A percentile compares a stretch with the other conserved stretches of the same genome.
These are phyloP conservation scores for Wickerhamomyces rabaulensis DNA, from an alignment of 805 yeast genomes.

Conservation along the genomic window DNA sequence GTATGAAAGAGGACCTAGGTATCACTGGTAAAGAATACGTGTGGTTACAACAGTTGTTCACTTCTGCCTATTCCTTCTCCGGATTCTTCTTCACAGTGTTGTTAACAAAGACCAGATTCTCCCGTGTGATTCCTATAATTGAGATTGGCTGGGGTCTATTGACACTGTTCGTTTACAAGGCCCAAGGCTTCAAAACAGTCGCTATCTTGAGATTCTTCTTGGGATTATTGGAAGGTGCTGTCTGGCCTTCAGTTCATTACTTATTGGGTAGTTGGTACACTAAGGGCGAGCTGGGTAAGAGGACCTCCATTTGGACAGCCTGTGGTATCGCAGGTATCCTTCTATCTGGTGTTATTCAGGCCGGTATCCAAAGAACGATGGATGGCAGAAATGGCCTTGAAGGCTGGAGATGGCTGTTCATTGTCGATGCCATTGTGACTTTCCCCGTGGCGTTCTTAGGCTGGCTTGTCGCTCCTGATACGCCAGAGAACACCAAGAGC, in stretches of 20 bases:
- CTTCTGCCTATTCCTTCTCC: slow-evolving; percentile 7
- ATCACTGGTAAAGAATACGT: slow-evolving; percentile 39
- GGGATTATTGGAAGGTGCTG: slow-evolving; percentile 57
- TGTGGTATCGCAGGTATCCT: slow-evolving; percentile 6
- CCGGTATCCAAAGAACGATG: slow-evolving; percentile 6
- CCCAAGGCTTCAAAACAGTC: slow-evolving; percentile 4
- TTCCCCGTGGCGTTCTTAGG: slow-evolving; percentile 21
- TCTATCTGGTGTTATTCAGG: slow-evolving; percentile 33
- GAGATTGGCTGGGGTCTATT: slow-evolving; percentile 33
- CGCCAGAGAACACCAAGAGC: slow-evolving; percentile 22
- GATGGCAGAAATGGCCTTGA: slow-evolving; percentile 5
- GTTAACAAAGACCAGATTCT: slow-evolving; percentile 3
- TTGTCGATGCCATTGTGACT: slow-evolving; percentile 9
- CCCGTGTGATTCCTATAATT: slow-evolving; percentile 4
- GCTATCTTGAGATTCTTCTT: slow-evolving; percentile 57
- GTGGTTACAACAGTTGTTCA: slow-evolving; percentile 21
- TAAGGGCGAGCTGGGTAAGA: slow-evolving; percentile 48
- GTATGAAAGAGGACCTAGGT: slow-evolving; percentile 44
- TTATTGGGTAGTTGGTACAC: slow-evolving; percentile 52
- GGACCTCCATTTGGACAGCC: slow-evolving; percentile 44
- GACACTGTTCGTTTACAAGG: slow-evolving; percentile 34
- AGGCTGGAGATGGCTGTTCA: slow-evolving; percentile 13
- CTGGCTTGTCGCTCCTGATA: slow-evolving; percentile 35
- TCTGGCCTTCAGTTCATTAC: slow-evolving; percentile 56
- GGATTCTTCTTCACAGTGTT: slow-evolving; percentile 4